These are phyloP conservation scores for Neonectria hederae DNA, from an alignment of 2,329 filamentous ascomycete species.

Conservation along the genomic window DNA sequence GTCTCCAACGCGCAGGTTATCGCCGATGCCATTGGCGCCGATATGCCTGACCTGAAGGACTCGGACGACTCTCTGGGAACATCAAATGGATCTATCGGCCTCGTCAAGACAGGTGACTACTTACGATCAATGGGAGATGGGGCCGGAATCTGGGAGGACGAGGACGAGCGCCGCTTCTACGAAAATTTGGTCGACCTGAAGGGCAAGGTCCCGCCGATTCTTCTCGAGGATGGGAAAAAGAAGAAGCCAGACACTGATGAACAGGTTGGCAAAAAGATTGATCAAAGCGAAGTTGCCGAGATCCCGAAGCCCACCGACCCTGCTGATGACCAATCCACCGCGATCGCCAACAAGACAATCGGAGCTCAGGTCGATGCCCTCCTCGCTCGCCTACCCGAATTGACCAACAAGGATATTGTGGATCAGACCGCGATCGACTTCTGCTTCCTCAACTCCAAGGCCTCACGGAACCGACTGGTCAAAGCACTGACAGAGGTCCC, in stretches of 20 bases:
- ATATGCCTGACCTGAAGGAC: conserved; percentile 94
- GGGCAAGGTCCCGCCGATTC: conserved; percentile 91
- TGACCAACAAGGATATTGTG: conserved; percentile 90
- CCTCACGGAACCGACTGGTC: conserved; percentile 91
- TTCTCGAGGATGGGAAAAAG: conserved; percentile 94
- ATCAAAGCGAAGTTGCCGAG: conserved; percentile 61
- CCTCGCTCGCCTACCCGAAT: conserved; percentile 85
- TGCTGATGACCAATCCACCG: conserved; percentile 85
- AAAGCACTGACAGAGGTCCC: conserved; percentile 95
- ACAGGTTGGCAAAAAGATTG: conserved; percentile 78
- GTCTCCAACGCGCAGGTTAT: conserved; percentile 90
- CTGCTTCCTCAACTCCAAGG: conserved; percentile 98
- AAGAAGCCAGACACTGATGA: conserved; percentile 88
- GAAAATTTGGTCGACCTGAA: conserved; percentile 96
- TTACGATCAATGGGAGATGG: conserved; percentile 89
- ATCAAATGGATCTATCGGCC: conserved; percentile 82
- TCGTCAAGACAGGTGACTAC: conserved; percentile 94
- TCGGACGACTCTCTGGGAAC: conserved; percentile 74
- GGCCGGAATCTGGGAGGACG: conserved; percentile 97
- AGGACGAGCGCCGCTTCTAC: conserved; percentile 97
- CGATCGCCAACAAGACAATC: conserved; percentile 97
- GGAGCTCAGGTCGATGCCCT: conserved; percentile 96
- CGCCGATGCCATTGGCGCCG: conserved; percentile 85
- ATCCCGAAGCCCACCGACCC: conserved; percentile 62
- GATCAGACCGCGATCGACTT: conserved; percentile 96